A percentile compares a stretch with the other conserved stretches of the same genome.
phyloP scores from a whole-genome alignment of 2,329 filamentous ascomycete genomes.

The Penicillium fuscoglaucum region DNA sequence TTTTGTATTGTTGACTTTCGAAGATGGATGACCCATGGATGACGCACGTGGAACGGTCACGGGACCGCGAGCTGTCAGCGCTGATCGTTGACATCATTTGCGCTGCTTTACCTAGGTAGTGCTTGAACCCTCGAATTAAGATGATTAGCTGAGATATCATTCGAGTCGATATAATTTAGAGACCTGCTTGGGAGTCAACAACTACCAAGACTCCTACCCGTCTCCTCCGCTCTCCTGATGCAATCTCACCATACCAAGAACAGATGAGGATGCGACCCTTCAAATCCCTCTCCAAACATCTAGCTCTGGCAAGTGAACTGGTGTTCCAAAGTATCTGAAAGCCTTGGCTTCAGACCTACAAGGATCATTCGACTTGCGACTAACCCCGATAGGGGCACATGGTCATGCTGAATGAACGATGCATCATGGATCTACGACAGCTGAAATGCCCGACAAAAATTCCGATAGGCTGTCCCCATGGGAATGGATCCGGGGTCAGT shows the following conservation, averaged over 20 bases:
- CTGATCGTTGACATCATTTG: background rate
- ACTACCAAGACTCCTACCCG: background rate
- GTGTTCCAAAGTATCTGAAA: background rate
- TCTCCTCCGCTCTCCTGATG: background rate
- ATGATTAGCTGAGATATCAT: background rate
- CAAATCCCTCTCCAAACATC: background rate
- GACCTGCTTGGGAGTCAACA: background rate
- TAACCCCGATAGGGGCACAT: background rate
- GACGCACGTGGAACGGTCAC: conserved; percentile 13
- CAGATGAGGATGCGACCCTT: conserved; percentile 3
- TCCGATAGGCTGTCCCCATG: conserved; percentile 13
- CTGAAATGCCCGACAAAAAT: conserved; percentile 1
- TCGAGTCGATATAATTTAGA: background rate
- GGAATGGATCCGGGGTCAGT: conserved; percentile 24
- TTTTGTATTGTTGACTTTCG: background rate
- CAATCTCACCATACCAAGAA: conserved; percentile 5
- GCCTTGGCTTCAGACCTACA: no score
- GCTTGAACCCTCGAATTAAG: background rate
- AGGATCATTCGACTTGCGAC: background rate
- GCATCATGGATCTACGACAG: conserved; percentile 18
- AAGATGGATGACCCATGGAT: background rate
- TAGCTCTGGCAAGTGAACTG: background rate
- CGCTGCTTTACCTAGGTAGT: background rate
- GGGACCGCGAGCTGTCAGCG: conserved; percentile 5
- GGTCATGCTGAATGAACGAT: conserved; percentile 14